Evolutionary conservation across 352 stramenopile species (phyloP).

Genomic region (Lagenidium giganteum): DNA sequence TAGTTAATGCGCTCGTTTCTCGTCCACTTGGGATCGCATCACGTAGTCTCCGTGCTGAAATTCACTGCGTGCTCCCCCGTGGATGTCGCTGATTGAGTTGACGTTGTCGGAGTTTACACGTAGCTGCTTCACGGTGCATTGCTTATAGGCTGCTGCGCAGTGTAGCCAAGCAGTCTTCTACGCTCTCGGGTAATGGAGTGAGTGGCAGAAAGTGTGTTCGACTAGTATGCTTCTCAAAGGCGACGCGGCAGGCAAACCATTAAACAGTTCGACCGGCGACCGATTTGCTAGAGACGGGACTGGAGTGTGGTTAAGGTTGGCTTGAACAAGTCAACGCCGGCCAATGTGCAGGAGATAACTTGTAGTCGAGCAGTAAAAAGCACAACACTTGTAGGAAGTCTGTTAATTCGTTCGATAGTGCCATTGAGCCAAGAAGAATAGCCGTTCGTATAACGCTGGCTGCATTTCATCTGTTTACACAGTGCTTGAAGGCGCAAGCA

Average conservation of each 20-base stretch:
- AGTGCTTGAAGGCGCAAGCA: constrained; percentile 19
- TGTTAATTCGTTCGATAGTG: constrained; percentile 20
- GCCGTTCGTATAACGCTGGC: constrained; percentile 18
- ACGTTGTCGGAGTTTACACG: too few relatives aligned
- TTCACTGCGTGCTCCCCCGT: constrained; percentile 7
- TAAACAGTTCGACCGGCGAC: constrained; percentile 18
- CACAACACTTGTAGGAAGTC: constrained; percentile 21
- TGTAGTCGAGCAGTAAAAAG: constrained; percentile 20
- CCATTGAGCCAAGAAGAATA: constrained; percentile 31
- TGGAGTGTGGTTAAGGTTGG: constrained; percentile 23
- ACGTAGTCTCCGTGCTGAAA: constrained; percentile 26
- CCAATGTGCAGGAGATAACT: constrained; percentile 16
- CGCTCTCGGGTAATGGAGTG: too few relatives aligned
- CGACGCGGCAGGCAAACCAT: too few relatives aligned
- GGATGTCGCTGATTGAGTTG: too few relatives aligned
- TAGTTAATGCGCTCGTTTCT: constrained; percentile 19
- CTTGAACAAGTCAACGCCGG: constrained; percentile 18
- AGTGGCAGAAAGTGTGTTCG: too few relatives aligned
- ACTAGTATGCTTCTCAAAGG: too few relatives aligned
- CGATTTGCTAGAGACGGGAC: constrained; percentile 13
- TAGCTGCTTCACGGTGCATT: too few relatives aligned
- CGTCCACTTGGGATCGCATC: constrained; percentile 22
- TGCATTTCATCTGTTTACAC: constrained; percentile 6
- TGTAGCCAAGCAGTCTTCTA: too few relatives aligned
- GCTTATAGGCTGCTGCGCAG: too few relatives aligned